These are phyloP conservation scores for Penstemon eatonii DNA, from an alignment of 257 asterid genomes.

Conservation along the genomic window DNA sequence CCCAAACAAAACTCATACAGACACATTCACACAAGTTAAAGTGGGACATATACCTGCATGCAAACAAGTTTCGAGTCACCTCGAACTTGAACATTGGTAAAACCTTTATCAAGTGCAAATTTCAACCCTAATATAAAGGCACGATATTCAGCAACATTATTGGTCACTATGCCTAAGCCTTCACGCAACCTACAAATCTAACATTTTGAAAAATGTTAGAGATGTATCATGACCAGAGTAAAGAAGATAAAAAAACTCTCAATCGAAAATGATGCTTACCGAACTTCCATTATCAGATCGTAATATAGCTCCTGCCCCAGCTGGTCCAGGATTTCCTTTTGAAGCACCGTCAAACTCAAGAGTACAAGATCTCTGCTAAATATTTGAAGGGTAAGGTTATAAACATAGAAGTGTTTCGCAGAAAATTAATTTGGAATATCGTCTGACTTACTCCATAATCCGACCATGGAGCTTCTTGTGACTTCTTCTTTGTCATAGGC, in stretches of 20 bases:
- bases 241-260: conserved; percentile 5
- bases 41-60: conserved; percentile 73
- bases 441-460: conserved; percentile 64
- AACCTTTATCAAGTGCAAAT: conserved; percentile 80
- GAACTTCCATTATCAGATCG: conserved; percentile 88
- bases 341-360: conserved; percentile 97
- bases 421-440: background rate
- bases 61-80: conserved; percentile 98
- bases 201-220: conserved; percentile 30
- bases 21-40: conserved; percentile 1
- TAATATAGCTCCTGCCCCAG: conserved; percentile 93
- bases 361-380: conserved; percentile 70
- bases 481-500: conserved; percentile 62
- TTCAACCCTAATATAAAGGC: conserved; percentile 85
- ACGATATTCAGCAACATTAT: conserved; percentile 93
- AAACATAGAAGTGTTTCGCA: conserved; percentile 11
- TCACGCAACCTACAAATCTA: conserved; percentile 77
- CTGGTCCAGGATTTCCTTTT: conserved; percentile 96
- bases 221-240: conserved; percentile 7
- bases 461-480: conserved; percentile 59
- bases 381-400: conserved; percentile 25
- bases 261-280: conserved; percentile 40
- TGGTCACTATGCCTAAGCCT: conserved; percentile 93
- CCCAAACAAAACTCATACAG: background rate
- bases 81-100: conserved; percentile 80